These are phyloP conservation scores for Fusarium scirpi DNA, from an alignment of 2,329 filamentous ascomycete genomes.

Conservation along the genomic window DNA sequence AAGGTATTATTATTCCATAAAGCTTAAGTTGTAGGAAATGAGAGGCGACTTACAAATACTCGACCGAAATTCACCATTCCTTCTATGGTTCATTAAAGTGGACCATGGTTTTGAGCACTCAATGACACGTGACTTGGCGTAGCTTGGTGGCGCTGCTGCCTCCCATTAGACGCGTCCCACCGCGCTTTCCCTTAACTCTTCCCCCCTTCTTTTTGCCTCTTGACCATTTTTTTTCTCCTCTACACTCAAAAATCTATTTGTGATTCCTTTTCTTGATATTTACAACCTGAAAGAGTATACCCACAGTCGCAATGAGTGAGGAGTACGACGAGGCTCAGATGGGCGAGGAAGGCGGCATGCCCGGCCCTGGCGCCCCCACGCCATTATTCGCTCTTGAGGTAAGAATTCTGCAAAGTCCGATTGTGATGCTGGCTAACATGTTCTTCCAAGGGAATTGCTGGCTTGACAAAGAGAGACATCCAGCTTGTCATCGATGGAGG, in stretches of 20 bases:
- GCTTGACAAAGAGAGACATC: constrained; percentile 94
- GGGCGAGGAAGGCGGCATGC: constrained; percentile 77
- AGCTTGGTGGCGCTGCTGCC: constrained; percentile 43
- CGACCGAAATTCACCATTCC: not conserved
- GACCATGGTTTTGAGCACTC: not conserved
- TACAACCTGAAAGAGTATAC: not conserved
- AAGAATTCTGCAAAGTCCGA: constrained; percentile 47
- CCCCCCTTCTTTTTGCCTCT: constrained; percentile 33
- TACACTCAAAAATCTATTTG: not conserved
- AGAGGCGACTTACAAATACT: not conserved
- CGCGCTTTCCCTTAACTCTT: constrained; percentile 47
- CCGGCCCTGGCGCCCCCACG: constrained; percentile 92
- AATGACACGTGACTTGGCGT: constrained; percentile 56
- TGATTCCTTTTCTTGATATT: not conserved
- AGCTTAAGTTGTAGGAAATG: not conserved
- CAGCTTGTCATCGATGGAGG: constrained; percentile 92
- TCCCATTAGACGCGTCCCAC: constrained; percentile 51
- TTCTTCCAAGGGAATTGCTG: constrained; percentile 77
- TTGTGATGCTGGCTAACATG: constrained; percentile 22
- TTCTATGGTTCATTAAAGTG: not conserved
- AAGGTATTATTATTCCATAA: not conserved
- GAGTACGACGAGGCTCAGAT: constrained; percentile 75
- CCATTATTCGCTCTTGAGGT: constrained; percentile 89
- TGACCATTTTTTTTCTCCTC: constrained; percentile 17
- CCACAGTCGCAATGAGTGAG: constrained; percentile 56